These are phyloP conservation scores for Picea sitchensis DNA, from an alignment of 75 land plant species.

Conservation along the genomic window DNA sequence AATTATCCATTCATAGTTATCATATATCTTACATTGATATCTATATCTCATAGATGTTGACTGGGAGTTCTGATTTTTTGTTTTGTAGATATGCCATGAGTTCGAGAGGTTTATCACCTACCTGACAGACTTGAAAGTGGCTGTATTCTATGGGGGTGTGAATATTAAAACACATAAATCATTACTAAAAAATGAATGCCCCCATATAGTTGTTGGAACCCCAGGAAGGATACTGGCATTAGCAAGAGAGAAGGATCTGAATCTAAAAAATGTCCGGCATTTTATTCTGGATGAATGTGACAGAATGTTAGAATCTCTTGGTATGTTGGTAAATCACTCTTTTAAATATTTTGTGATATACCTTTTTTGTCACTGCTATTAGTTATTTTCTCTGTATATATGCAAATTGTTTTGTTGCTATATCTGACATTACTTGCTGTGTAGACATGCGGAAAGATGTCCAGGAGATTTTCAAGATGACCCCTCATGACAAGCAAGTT, in stretches of 20 bases:
- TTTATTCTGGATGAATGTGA: slow-evolving; percentile 99
- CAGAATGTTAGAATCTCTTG: slow-evolving; percentile 98
- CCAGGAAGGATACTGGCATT: slow-evolving; percentile 92
- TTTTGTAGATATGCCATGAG: slow-evolving; percentile 89
- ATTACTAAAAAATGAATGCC: slow-evolving; percentile 93
- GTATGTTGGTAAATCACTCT: slow-evolving; percentile 32
- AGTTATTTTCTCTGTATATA: background rate
- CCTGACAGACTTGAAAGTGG: slow-evolving; percentile 86
- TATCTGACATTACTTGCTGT: slow-evolving; percentile 11
- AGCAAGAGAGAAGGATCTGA: slow-evolving; percentile 86
- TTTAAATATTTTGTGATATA: too few relatives aligned
- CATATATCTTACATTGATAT: background rate
- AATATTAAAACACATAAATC: slow-evolving; percentile 88
- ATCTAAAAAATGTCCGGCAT: slow-evolving; percentile 93
- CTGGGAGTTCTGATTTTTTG: background rate
- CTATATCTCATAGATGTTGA: background rate
- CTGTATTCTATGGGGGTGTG: slow-evolving; percentile 98
- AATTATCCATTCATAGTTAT: background rate
- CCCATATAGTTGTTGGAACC: slow-evolving; percentile 97
- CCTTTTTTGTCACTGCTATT: background rate
- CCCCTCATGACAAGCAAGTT: slow-evolving; percentile 99
- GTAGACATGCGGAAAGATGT: slow-evolving; percentile 99
- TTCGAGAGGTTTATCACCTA: slow-evolving; percentile 97
- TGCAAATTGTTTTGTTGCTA: background rate
- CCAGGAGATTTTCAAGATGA: slow-evolving; percentile 98